Percentiles rank a stretch among this genome's conserved stretches.
These are phyloP conservation scores for Avena insularis DNA, from an alignment of 176 grass and related monocot genomes.

Conservation along the genomic window DNA sequence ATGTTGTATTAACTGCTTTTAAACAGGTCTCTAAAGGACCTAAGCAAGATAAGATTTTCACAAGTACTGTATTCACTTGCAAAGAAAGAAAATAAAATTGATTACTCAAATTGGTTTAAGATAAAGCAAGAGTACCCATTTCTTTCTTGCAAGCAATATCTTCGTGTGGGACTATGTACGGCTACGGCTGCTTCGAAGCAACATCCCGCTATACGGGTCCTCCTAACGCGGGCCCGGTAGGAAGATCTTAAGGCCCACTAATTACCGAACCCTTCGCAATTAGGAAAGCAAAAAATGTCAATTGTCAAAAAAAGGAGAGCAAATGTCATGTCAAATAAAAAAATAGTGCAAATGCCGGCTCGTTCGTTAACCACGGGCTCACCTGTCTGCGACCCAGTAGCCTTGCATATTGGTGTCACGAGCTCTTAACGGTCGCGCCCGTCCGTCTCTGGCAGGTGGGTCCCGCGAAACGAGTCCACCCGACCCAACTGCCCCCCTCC, in stretches of 20 bases:
- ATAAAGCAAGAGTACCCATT: background rate
- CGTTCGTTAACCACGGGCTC: background rate
- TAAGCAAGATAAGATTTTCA: background rate
- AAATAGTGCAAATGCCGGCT: background rate
- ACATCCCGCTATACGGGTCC: background rate
- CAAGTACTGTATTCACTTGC: slow-evolving; percentile 9
- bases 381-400: background rate
- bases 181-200: background rate
- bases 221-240: background rate
- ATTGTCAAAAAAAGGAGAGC: no score
- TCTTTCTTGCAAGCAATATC: slow-evolving; percentile 38
- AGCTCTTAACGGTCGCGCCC: background rate
- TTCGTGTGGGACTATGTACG: background rate
- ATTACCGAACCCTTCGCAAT: background rate
- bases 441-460: background rate
- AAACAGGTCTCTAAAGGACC: background rate
- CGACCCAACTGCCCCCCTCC: background rate
- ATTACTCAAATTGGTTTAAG: slow-evolving; percentile 2
- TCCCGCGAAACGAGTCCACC: background rate
- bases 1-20: background rate
- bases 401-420: background rate
- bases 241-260: background rate
- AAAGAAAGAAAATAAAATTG: slow-evolving; percentile 1
- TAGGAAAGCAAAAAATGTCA: background rate
- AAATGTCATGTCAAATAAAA: no score